Evolutionary conservation across 1,284 basidiomycete species (phyloP).

Genomic region (Hymenochaete sp.): DNA sequence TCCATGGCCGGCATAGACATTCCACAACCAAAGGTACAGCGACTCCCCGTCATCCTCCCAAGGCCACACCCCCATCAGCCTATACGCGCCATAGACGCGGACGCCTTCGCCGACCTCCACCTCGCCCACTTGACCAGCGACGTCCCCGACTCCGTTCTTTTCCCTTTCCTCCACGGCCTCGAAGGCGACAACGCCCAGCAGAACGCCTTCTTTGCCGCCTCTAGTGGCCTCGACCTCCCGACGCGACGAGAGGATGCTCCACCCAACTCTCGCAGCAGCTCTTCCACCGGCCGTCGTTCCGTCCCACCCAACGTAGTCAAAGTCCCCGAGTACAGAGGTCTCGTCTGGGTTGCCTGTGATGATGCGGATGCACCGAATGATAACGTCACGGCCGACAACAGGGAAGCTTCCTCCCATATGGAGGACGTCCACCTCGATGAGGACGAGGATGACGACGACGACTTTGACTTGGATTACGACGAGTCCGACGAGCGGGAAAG

Average conservation of each 20-base stretch:
- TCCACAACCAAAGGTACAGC: slow-evolving; percentile 4
- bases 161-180: slow-evolving; percentile 78
- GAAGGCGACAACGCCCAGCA: slow-evolving; percentile 71
- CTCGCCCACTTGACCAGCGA: slow-evolving; percentile 55
- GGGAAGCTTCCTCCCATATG: slow-evolving; percentile 6
- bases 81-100: slow-evolving; percentile 45
- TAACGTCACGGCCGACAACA: slow-evolving; percentile 4
- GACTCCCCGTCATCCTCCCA: slow-evolving; percentile 31
- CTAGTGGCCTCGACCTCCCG: slow-evolving; percentile 22
- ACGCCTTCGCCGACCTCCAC: slow-evolving; percentile 53
- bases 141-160: slow-evolving; percentile 68
- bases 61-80: slow-evolving; percentile 33
- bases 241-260: slow-evolving; percentile 14
- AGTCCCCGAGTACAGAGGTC: slow-evolving; percentile 45
- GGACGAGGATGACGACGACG: slow-evolving; percentile 18
- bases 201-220: slow-evolving; percentile 64
- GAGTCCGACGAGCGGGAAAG: slow-evolving; percentile 20
- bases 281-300: slow-evolving; percentile 11
- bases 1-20: neutral
- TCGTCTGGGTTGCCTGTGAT: slow-evolving; percentile 68
- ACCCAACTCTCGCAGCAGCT: slow-evolving; percentile 6
- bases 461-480: slow-evolving; percentile 20
- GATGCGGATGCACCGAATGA: slow-evolving; percentile 34
- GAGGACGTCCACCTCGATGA: too few relatives aligned
- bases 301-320: slow-evolving; percentile 24